These are phyloP conservation scores for Penicillium herquei DNA, from an alignment of 495 filamentous ascomycete species.

Conservation along the genomic window DNA sequence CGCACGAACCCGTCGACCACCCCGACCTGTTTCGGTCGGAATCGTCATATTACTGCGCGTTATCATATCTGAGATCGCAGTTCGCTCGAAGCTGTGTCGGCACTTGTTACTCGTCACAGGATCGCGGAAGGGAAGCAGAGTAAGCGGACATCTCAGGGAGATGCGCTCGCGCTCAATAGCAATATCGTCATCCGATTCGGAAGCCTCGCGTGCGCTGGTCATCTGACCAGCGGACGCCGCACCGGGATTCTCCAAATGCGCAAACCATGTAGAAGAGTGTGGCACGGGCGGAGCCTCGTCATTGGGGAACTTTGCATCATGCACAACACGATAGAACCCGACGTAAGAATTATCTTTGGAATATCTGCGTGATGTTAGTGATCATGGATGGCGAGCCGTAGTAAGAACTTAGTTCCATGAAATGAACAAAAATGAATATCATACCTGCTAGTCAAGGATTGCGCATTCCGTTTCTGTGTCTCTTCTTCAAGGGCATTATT, in stretches of 20 bases:
- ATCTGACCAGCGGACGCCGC: not conserved
- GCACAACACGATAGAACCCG: constrained; percentile 71
- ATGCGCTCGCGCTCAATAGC: constrained; percentile 66
- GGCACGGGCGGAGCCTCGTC: constrained; percentile 64
- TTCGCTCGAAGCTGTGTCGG: constrained; percentile 77
- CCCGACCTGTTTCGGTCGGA: constrained; percentile 17
- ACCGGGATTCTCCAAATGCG: constrained; percentile 45
- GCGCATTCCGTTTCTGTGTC: constrained; percentile 27
- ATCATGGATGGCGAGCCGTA: not conserved
- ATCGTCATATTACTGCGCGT: constrained; percentile 25
- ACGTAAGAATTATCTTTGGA: constrained; percentile 76
- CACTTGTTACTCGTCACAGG: constrained; percentile 76
- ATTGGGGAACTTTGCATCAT: constrained; percentile 68
- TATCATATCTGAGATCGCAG: constrained; percentile 68
- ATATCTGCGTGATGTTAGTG: constrained; percentile 46
- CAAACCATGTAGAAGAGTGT: constrained; percentile 72
- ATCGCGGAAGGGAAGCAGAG: constrained; percentile 67
- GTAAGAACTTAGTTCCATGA: not conserved
- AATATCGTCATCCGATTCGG: constrained; percentile 71
- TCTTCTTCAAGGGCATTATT: constrained; percentile 27
- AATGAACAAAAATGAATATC: not conserved
- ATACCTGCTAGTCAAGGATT: constrained; percentile 42
- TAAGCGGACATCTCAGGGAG: constrained; percentile 79
- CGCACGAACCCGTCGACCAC: constrained; percentile 18
- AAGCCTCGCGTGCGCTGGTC: constrained; percentile 16